Evolutionary conservation across 2,329 filamentous ascomycete species (phyloP).

Genomic region (Penicillium sp.): DNA sequence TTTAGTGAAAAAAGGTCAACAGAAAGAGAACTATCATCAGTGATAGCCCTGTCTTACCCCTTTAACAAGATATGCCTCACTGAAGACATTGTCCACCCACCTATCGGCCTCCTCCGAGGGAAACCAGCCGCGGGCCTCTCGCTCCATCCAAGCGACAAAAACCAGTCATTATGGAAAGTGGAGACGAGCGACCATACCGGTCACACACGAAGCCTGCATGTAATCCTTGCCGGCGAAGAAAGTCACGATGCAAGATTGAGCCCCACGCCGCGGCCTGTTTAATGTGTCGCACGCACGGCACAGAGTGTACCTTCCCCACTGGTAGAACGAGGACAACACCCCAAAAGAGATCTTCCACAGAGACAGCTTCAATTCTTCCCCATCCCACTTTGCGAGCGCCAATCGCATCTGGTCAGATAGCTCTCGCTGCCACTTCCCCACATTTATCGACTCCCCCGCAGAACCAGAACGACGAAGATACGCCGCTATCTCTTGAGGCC

Average conservation of each 20-base stretch:
- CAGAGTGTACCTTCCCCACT: constrained; percentile 17
- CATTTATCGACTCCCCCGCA: neutral
- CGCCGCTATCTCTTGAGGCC: constrained; percentile 6
- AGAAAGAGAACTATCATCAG: neutral
- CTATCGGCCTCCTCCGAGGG: neutral
- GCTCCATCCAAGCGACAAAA: neutral
- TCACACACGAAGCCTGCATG: constrained; percentile 20
- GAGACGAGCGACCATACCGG: constrained; percentile 15
- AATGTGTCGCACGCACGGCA: constrained; percentile 19
- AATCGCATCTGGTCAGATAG: neutral
- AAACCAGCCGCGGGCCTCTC: neutral
- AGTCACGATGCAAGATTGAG: constrained; percentile 18
- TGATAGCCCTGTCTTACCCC: neutral
- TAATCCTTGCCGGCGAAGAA: constrained; percentile 13
- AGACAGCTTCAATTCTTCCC: neutral
- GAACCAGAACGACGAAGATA: neutral
- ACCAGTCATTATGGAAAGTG: constrained; percentile 3
- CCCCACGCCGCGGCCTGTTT: constrained; percentile 7
- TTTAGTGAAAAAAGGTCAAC: too few relatives aligned
- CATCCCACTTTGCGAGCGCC: neutral
- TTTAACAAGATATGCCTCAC: neutral
- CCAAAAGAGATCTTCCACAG: neutral
- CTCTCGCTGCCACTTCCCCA: neutral
- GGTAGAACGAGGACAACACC: neutral
- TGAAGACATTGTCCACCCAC: neutral